Percentiles rank a stretch among this genome's conserved stretches.
These are phyloP conservation scores for Cladosporium sp. DNA, from an alignment of 2,329 filamentous ascomycete species.

Conservation along the genomic window DNA sequence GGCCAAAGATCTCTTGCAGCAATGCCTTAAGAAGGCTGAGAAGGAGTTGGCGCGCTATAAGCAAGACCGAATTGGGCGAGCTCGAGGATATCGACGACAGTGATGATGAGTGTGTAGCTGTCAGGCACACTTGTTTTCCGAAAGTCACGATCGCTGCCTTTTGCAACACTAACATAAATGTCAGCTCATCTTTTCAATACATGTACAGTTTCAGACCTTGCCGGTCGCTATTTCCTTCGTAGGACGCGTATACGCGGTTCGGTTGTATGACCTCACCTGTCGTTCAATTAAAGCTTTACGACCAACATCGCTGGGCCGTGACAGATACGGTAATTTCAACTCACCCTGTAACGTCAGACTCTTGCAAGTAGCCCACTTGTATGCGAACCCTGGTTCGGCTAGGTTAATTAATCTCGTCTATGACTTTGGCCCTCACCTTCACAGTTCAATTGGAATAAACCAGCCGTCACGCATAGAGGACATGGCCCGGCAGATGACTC, in stretches of 20 bases:
- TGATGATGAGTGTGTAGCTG: neutral
- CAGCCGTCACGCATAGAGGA: neutral
- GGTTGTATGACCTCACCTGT: neutral
- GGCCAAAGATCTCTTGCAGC: too few species aligned
- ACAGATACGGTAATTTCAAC: neutral
- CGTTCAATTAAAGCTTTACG: neutral
- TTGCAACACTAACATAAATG: neutral
- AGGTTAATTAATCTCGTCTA: neutral
- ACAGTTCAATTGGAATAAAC: too few species aligned
- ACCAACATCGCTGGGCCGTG: neutral
- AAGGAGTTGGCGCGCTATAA: neutral
- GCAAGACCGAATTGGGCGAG: neutral
- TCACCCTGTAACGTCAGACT: neutral
- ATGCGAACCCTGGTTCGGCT: neutral
- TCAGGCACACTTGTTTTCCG: neutral
- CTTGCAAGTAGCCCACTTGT: neutral
- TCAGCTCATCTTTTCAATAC: neutral
- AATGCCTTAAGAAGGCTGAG: neutral
- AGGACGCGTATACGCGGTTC: neutral
- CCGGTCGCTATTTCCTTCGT: neutral
- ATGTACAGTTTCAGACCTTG: neutral
- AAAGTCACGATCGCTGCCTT: neutral
- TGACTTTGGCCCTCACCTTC: neutral
- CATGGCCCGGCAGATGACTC: neutral
- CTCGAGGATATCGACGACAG: neutral